Percentiles rank a stretch among this genome's conserved stretches.
Evolutionary conservation across 1,284 basidiomycete genomes (phyloP).

Genomic region (Ganoderma sinense): DNA sequence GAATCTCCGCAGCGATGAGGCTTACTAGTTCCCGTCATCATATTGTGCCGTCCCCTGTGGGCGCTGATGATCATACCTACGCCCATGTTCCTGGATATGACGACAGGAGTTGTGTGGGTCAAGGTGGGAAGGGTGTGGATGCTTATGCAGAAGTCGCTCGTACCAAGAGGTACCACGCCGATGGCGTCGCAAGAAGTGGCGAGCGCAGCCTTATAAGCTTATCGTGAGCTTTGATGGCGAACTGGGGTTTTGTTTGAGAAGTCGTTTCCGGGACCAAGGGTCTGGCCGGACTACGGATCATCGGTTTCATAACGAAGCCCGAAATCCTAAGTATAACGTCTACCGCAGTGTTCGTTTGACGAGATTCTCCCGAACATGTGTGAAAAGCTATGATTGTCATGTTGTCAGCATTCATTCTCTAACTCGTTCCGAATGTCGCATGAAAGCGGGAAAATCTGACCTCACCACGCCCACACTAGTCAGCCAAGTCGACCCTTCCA

Average conservation of each 20-base stretch:
- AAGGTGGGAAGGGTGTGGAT: background rate
- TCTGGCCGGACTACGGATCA: background rate
- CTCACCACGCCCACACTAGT: background rate
- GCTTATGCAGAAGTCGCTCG: background rate
- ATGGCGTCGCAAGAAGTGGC: background rate
- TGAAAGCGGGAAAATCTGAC: background rate
- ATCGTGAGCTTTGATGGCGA: background rate
- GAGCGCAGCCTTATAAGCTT: background rate
- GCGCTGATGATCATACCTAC: conserved; percentile 40
- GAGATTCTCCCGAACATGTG: background rate
- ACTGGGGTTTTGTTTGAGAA: background rate
- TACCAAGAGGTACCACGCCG: background rate
- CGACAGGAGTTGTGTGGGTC: background rate
- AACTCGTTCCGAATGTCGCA: background rate
- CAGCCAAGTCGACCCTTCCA: background rate
- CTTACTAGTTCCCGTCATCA: background rate
- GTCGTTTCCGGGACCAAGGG: background rate
- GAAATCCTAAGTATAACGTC: background rate
- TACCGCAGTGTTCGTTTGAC: background rate
- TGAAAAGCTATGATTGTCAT: background rate
- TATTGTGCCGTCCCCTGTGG: conserved; percentile 45
- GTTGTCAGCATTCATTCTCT: background rate
- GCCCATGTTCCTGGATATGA: background rate
- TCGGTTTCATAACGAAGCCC: background rate
- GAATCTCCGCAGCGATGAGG: background rate